phyloP scores from a whole-genome alignment of 306 rosid species.

The Ziziphus jujuba region DNA sequence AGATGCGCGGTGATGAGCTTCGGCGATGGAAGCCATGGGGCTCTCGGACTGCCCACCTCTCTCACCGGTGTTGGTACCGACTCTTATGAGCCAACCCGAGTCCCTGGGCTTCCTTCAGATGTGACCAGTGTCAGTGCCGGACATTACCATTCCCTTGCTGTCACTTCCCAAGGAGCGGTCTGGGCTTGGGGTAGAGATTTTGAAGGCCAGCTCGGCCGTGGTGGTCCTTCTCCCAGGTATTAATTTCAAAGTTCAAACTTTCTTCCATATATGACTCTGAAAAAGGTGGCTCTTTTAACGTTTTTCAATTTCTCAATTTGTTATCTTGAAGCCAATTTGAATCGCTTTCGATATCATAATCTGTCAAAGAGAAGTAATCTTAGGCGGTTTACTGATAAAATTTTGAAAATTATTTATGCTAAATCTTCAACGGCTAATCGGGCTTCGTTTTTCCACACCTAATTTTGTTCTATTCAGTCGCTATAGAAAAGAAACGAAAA shows the following conservation, averaged over 20 bases:
- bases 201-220: slow-evolving; percentile 87
- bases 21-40: slow-evolving; percentile 86
- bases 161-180: slow-evolving; percentile 55
- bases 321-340: not conserved
- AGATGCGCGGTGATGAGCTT: slow-evolving; percentile 66
- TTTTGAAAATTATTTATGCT: not conserved
- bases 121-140: slow-evolving; percentile 59
- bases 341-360: not conserved
- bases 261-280: too few species aligned
- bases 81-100: slow-evolving; percentile 69
- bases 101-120: slow-evolving; percentile 59
- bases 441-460: not conserved
- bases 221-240: slow-evolving; percentile 51
- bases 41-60: slow-evolving; percentile 68
- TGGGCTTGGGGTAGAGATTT: slow-evolving; percentile 96
- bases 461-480: too few species aligned
- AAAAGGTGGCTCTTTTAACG: slow-evolving; percentile 1
- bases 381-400: not conserved
- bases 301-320: not conserved
- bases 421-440: not conserved
- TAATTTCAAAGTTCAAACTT: not conserved
- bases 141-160: slow-evolving; percentile 84
- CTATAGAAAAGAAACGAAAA: too few species aligned
- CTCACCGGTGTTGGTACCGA: slow-evolving; percentile 50
- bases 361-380: not conserved